phyloP scores from a whole-genome alignment of 2,329 filamentous ascomycete species.

The Cordyceps cicadae region DNA sequence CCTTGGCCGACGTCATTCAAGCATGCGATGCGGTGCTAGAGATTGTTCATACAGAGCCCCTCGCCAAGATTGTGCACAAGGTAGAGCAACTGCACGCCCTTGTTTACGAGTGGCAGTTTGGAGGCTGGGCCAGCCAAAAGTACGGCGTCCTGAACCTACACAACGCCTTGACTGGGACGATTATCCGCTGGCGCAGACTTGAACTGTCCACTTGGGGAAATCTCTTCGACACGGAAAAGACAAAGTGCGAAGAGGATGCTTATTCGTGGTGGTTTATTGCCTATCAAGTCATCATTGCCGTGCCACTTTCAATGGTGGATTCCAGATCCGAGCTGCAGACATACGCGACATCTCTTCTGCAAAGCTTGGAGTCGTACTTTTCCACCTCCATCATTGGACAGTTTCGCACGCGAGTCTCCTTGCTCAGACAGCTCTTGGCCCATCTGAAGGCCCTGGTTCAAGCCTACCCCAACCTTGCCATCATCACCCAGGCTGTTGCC shows the following conservation, averaged over 20 bases:
- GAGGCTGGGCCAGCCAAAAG: slow-evolving; percentile 73
- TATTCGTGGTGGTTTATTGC: slow-evolving; percentile 94
- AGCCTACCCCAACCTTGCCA: slow-evolving; percentile 49
- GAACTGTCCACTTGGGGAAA: slow-evolving; percentile 89
- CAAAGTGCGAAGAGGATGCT: slow-evolving; percentile 68
- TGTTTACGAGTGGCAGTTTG: slow-evolving; percentile 88
- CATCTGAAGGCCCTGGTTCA: slow-evolving; percentile 55
- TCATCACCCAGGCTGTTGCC: slow-evolving; percentile 55
- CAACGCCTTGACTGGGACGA: slow-evolving; percentile 67
- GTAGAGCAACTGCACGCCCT: slow-evolving; percentile 79
- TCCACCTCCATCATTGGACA: slow-evolving; percentile 72
- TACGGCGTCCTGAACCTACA: slow-evolving; percentile 64
- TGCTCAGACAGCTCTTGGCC: slow-evolving; percentile 57
- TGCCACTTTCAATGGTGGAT: slow-evolving; percentile 58
- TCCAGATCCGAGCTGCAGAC: slow-evolving; percentile 48
- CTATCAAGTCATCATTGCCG: slow-evolving; percentile 79
- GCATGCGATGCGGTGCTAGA: slow-evolving; percentile 68
- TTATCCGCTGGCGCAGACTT: slow-evolving; percentile 82
- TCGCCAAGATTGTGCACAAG: slow-evolving; percentile 78
- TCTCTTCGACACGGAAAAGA: slow-evolving; percentile 74
- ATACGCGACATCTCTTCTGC: slow-evolving; percentile 63
- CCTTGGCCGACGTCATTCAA: slow-evolving; percentile 64
- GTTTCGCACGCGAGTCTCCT: slow-evolving; percentile 60
- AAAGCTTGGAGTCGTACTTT: slow-evolving; percentile 73
- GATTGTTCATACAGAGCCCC: slow-evolving; percentile 69